Evolutionary conservation across 495 filamentous ascomycete species (phyloP), one percentile per base, ranked within the genome.

Genomic region (Terfezia boudieri): DNA sequence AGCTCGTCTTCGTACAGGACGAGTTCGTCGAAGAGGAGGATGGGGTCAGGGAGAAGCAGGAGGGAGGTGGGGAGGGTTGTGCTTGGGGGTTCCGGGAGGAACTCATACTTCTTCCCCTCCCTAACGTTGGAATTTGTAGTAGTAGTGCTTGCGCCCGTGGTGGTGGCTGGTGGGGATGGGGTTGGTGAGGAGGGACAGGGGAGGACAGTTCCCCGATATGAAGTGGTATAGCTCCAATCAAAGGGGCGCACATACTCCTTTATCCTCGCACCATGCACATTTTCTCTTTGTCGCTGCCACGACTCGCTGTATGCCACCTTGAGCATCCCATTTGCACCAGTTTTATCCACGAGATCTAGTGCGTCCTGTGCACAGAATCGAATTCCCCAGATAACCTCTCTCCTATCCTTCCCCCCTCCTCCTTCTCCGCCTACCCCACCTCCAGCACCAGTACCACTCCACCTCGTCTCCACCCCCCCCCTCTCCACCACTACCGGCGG

Each of bases 1-100:
- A 98, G 76, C 69, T 98, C 90, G 67, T 92, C 88, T 70, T 96
- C 90, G 66, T 96, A 98, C 32, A 96, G 74, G 57, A 94, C 77
- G 32, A 96, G 86, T 55, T 94, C 85, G 64, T 96, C 86, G 64
- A 86, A 89, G 69, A 95, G 92, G 0, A 90, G 69, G 58, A 98
- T 98, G 2, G 92, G 92, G 63, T 98, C 90, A 0, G 81, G 83
- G 14, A 23, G n/a, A 5, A 23, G 26, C 6, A 51, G 49, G n/a
- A 51, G 49, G n/a, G n/a, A 3, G 49, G 26, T n/a, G 49, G 49
- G 49, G 6, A 51, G 49, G 14, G 14, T 4, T 46, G 16, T 51
- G n/a, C 6, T 51, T 6, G 49, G 14, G 26, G 26, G 26, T 32
- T 32, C 26, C 26, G 2, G 26, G 1, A 5, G 26, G 26, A 32